A percentile compares a stretch with the other conserved stretches of the same genome.
Evolutionary conservation across 306 rosid species (phyloP).

Genomic region (Vicia villosa): DNA sequence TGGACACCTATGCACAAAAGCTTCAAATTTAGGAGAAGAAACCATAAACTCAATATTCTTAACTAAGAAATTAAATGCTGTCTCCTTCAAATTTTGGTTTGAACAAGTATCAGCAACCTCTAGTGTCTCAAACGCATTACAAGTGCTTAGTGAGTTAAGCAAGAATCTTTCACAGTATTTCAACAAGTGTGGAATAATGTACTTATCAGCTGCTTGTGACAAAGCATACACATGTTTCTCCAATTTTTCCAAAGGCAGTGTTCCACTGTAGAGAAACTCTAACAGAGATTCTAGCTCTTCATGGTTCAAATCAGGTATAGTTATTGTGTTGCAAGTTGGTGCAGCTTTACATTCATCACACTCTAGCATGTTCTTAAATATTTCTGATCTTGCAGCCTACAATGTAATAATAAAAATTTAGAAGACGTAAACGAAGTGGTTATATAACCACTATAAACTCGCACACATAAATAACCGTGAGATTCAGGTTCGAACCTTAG

Average conservation of each 20-base stretch:
- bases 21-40: conserved; percentile 54
- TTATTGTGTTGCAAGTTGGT: conserved; percentile 43
- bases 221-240: conserved; percentile 61
- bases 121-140: conserved; percentile 61
- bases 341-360: conserved; percentile 71
- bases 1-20: conserved; percentile 69
- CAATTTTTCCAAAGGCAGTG: conserved; percentile 49
- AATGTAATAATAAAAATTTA: background rate
- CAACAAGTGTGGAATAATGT: conserved; percentile 58
- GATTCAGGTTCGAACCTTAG: too few species aligned
- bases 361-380: conserved; percentile 74
- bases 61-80: conserved; percentile 56
- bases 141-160: conserved; percentile 42
- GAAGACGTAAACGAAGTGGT: too few species aligned
- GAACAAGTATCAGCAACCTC: conserved; percentile 74
- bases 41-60: conserved; percentile 56
- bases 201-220: conserved; percentile 79
- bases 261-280: conserved; percentile 74
- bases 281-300: conserved; percentile 66
- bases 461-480: too few species aligned
- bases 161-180: conserved; percentile 64
- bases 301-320: conserved; percentile 56
- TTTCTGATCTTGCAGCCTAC: conserved; percentile 77
- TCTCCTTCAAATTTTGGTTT: conserved; percentile 49
- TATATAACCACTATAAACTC: too few species aligned